Evolutionary conservation across 495 filamentous ascomycete genomes (phyloP).

Genomic region (Aspergillus panamensis): DNA sequence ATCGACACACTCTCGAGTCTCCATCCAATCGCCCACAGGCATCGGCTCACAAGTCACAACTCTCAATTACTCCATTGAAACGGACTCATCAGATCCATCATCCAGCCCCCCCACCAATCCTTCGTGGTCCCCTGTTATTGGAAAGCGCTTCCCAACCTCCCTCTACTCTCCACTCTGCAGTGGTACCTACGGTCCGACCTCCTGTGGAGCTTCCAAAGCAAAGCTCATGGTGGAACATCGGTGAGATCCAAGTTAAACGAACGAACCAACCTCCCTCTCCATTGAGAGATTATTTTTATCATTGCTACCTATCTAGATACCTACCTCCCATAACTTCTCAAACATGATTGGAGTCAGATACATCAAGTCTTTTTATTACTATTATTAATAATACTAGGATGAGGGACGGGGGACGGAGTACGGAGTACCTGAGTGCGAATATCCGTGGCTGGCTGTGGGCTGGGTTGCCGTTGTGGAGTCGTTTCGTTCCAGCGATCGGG

Average conservation of each 20-base stretch:
- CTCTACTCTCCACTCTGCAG: background rate
- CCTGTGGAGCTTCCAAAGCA: background rate
- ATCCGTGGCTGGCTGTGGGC: slow-evolving; percentile 16
- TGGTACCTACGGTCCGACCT: too few species aligned
- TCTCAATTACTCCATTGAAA: slow-evolving; percentile 3
- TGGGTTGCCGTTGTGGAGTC: slow-evolving; percentile 18
- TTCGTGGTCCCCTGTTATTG: slow-evolving; percentile 13
- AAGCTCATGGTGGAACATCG: background rate
- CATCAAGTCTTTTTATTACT: too few species aligned
- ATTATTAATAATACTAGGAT: too few species aligned
- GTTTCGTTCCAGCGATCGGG: slow-evolving; percentile 21
- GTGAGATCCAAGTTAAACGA: background rate
- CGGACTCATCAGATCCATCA: slow-evolving; percentile 3
- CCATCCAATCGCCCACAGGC: slow-evolving; percentile 8
- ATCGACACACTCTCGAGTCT: slow-evolving; percentile 15
- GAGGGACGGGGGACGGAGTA: too few species aligned
- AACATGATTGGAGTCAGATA: background rate
- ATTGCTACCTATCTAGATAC: too few species aligned
- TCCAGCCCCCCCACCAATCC: background rate
- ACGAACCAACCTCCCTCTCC: background rate
- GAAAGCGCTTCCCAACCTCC: background rate
- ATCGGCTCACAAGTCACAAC: slow-evolving; percentile 5
- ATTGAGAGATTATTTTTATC: slow-evolving; percentile 1
- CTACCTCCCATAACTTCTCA: background rate
- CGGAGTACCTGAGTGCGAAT: too few species aligned